Evolutionary conservation across 805 yeast genomes (phyloP), one percentile per base, ranked within the genome.

Genomic region (Suhomyces sp.): DNA sequence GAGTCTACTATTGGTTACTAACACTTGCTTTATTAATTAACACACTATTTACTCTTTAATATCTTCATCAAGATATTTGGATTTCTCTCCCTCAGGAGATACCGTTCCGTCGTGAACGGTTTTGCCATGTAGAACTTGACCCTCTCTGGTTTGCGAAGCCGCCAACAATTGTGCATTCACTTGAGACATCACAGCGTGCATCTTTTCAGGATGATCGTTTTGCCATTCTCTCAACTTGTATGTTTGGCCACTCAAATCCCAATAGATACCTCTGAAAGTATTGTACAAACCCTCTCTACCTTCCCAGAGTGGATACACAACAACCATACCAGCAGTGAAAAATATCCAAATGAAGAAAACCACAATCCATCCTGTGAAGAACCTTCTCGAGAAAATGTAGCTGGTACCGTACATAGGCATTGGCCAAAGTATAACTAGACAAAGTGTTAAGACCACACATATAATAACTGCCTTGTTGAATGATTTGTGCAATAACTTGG

Each of bases 331-430:
- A 0, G 83, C 84, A 36, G 87, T 80, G 61, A 80, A 75, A 71
- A 88, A 89, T 35, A 89, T 72, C 96, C 96, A 90, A 54, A 90
- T 83, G 50, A 91, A 82, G 54, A 86, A 84, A 29, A 90, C 96
- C 36, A 79, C 83, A 47, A 91, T 81, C 97, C 97, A 91, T 45
- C 96, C 97, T 6, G 94, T 88, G 70, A 90, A 91, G 72, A 89
- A 89, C 52, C 68, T 70, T 67, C 82, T 85, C 50, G 89, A 82
- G 70, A 90, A 91, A 41, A 90, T 76, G 64, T 90, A 90, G 3
- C 81, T 78, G 4, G 86, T 65, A 31, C 96, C 97, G 67, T 86
- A 90, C 94, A 91, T 86, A 58, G 97, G 97, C 90, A 90, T 88
- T 62, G 97, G 97, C 94, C 96, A 90, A 29, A 90, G 63, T 24